These are phyloP conservation scores for Phytopythium kandeliae DNA, from an alignment of 352 stramenopile genomes.

Conservation along the genomic window DNA sequence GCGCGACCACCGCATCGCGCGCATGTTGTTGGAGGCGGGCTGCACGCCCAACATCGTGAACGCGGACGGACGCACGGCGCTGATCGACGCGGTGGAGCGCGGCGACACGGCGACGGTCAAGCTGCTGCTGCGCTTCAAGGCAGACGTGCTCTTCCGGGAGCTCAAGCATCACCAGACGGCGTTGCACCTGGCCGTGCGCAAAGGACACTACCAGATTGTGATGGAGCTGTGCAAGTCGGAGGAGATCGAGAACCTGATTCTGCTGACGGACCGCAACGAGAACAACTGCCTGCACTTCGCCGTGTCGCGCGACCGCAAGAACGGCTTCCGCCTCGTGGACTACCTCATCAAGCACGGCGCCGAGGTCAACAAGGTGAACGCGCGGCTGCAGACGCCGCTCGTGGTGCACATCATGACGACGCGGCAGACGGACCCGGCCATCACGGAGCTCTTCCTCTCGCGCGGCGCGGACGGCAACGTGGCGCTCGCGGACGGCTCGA, in stretches of 20 bases:
- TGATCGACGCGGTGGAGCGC: constrained; percentile 76
- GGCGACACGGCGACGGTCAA: constrained; percentile 75
- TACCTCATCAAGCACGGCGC: constrained; percentile 81
- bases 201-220: constrained; percentile 81
- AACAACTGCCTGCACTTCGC: constrained; percentile 86
- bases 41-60: constrained; percentile 85
- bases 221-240: constrained; percentile 81
- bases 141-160: constrained; percentile 81
- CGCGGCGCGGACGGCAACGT: constrained; percentile 67
- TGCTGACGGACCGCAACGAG: constrained; percentile 74
- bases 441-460: constrained; percentile 65
- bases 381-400: constrained; percentile 67
- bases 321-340: constrained; percentile 71
- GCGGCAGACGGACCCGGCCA: constrained; percentile 73
- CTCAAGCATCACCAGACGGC: constrained; percentile 84
- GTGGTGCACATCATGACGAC: constrained; percentile 86
- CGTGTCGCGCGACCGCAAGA: constrained; percentile 78
- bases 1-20: constrained; percentile 66
- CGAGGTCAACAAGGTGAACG: constrained; percentile 82
- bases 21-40: constrained; percentile 77
- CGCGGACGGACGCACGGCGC: constrained; percentile 62
- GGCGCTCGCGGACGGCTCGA: constrained; percentile 73
- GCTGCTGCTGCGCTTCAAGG: constrained; percentile 72
- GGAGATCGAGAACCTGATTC: constrained; percentile 55
- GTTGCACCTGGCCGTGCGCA: constrained; percentile 75